Conservation (phyloP, 345 rosid species). For the Salix purpurea region DNA sequence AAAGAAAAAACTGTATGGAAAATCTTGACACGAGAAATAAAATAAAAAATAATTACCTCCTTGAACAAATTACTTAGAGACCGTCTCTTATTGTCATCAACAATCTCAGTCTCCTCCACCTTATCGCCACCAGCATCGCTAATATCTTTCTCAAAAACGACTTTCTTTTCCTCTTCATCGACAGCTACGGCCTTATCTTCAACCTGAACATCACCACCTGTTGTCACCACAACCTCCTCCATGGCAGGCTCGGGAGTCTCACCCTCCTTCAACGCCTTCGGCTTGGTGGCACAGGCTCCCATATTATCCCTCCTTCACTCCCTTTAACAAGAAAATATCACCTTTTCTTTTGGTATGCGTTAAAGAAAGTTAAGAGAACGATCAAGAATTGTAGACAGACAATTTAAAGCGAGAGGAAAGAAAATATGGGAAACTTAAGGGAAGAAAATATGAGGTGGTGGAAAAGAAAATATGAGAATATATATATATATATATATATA, state of each 20-base stretch:
- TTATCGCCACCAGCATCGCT: background rate
- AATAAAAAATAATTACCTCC: background rate
- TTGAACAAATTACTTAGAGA: conserved; percentile 43
- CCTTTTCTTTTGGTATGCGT: background rate
- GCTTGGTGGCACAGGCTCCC: conserved; percentile 56
- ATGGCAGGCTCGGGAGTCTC: conserved; percentile 14
- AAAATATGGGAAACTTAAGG: no score
- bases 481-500: no score
- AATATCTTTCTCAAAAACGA: conserved; percentile 13
- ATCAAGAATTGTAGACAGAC: no score
- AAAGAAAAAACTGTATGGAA: no score
- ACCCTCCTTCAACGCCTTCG: conserved; percentile 39
- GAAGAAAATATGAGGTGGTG: no score
- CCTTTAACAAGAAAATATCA: no score
- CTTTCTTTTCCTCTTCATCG: conserved; percentile 27
- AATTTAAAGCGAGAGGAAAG: no score
- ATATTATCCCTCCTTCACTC: conserved; percentile 4
- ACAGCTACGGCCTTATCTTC: background rate
- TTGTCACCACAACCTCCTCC: conserved; percentile 11
- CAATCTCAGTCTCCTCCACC: conserved; percentile 18
- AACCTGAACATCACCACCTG: conserved; percentile 2
- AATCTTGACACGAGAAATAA: no score
- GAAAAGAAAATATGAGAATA: no score
- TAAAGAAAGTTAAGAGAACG: no score
- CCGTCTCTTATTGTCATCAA: conserved; percentile 28